phyloP scores from a whole-genome alignment of 768 basidiomycete genomes.

The Trametes sanguinea region DNA sequence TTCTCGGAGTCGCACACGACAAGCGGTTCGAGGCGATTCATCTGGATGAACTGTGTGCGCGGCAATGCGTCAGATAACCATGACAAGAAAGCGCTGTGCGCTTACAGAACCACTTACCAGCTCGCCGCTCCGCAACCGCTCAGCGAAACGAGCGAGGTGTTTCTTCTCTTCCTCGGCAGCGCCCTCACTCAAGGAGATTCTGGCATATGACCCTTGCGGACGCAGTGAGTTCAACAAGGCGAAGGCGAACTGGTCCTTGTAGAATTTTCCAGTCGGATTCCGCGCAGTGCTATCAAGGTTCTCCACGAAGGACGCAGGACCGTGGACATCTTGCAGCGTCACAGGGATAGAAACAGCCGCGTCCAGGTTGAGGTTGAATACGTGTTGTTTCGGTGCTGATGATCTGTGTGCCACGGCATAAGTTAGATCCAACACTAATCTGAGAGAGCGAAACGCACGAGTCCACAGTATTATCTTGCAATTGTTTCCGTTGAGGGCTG shows the following conservation, averaged over 20 bases:
- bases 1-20: slow-evolving; percentile 62
- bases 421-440: too few relatives aligned
- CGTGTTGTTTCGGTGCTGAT: slow-evolving; percentile 29
- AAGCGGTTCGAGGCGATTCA: slow-evolving; percentile 52
- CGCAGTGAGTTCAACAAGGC: slow-evolving; percentile 56
- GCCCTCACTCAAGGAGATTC: slow-evolving; percentile 41
- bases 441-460: background rate
- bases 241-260: slow-evolving; percentile 46
- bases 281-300: slow-evolving; percentile 38
- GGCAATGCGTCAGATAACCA: background rate
- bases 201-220: slow-evolving; percentile 51
- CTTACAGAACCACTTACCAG: slow-evolving; percentile 41
- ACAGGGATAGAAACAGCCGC: slow-evolving; percentile 53
- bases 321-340: slow-evolving; percentile 43
- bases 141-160: slow-evolving; percentile 50
- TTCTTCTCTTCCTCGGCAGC: slow-evolving; percentile 45
- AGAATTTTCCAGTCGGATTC: slow-evolving; percentile 61
- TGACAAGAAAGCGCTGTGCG: slow-evolving; percentile 18
- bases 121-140: slow-evolving; percentile 53
- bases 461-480: background rate
- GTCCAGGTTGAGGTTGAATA: slow-evolving; percentile 53
- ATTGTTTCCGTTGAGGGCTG: background rate
- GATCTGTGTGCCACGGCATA: background rate
- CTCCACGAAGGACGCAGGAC: slow-evolving; percentile 38
- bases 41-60: slow-evolving; percentile 53